Conservation (phyloP, 2,329 filamentous ascomycete genomes). For the Ophiobolus disseminans region DNA sequence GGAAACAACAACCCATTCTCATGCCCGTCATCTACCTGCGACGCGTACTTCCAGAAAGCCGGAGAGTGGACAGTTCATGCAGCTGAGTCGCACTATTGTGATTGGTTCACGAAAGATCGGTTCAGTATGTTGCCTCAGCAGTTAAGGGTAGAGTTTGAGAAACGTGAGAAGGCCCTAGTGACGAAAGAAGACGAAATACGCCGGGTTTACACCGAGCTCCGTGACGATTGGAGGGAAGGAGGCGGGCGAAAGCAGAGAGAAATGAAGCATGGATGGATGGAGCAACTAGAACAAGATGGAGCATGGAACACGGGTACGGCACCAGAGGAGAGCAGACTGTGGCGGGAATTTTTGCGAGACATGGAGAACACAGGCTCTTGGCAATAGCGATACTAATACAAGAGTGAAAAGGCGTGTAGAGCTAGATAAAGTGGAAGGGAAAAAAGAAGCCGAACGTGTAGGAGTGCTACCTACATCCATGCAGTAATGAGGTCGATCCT, state of each 20-base stretch:
- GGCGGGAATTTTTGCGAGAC: constrained; percentile 13
- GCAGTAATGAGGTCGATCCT: too few relatives aligned
- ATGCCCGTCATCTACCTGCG: constrained; percentile 15
- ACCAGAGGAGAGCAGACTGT: constrained; percentile 11
- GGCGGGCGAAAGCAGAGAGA: neutral
- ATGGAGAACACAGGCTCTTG: too few relatives aligned
- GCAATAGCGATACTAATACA: too few relatives aligned
- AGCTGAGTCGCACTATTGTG: constrained; percentile 7
- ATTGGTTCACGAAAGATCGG: neutral
- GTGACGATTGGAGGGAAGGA: neutral
- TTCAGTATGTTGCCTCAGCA: neutral
- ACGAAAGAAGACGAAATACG: neutral
- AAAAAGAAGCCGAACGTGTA: too few relatives aligned
- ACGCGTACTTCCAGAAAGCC: constrained; percentile 15
- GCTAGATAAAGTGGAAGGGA: too few relatives aligned
- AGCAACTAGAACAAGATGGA: constrained; percentile 15
- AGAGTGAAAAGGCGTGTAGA: too few relatives aligned
- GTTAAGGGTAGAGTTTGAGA: neutral
- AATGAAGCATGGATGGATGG: constrained; percentile 13
- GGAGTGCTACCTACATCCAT: too few relatives aligned
- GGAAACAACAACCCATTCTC: constrained; percentile 9
- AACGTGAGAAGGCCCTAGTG: neutral
- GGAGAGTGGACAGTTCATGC: constrained; percentile 27
- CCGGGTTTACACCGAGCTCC: neutral
- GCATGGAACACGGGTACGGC: constrained; percentile 14